Base-by-base conservation (phyloP, 2,329 filamentous ascomycete genomes). In the Dactylonectria estremocensis region DNA sequence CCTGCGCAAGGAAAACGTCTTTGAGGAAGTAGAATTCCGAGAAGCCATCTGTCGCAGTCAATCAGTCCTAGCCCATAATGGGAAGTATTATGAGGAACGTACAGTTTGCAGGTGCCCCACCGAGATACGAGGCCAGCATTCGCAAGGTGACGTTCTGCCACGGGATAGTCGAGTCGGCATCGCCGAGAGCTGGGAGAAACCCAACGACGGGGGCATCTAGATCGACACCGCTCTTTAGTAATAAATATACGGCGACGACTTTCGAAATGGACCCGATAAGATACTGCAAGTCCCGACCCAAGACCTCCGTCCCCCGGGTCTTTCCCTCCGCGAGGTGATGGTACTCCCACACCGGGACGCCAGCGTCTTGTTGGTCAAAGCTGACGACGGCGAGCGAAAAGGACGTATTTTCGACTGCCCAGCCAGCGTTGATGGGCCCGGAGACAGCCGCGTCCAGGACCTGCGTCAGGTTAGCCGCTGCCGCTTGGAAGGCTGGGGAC, bases 221-320 rank as follows among this genome's bases (percentile, higher is more conserved):
- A 33, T 81, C 67, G 3, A 83, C 57, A 0, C 78, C 78, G 16
- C 77, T 80, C 48, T 79, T 79, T 2, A 84, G 59, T 16, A 84
- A 55, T 1, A 83, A 22, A 13, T 83, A 76, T 14, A 78, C 80
- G 0, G 83, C 79, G 28, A 84, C 71, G 0, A 82, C 76, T 18
- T 85, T 85, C 0, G 79, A 79, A 6, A 84, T 71, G 0, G 81
- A 84, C 0, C 81, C 83, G 35, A 85, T 78, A 3, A 84, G 74
- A 46, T 83, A 85, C 69, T 84, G 81, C 0, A 81, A 82, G 61
- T 82, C 72, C 0, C 77, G 73, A 20, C 78, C 67, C 0, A 82
- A 45, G 1, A 73, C 9, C 28, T 75, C 73, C 0, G 81, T 81
- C 20, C 81, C 81, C n/a, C 77, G 74, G 6, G 74, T 69, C 28